Evolutionary conservation across 345 rosid genomes (phyloP).

Genomic region (Citrus hindsii): DNA sequence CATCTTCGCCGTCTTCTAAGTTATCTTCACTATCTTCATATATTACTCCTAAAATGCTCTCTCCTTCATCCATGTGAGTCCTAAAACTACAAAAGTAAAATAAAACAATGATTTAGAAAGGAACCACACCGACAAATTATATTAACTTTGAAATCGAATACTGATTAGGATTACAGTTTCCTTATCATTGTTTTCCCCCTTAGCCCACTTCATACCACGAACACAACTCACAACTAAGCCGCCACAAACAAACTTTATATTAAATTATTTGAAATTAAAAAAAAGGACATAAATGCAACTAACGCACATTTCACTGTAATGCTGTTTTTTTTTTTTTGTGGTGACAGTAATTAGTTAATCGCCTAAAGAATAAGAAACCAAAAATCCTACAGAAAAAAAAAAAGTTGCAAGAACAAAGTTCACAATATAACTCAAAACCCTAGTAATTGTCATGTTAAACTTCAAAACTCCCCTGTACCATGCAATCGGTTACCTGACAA

Average conservation of each 20-base stretch:
- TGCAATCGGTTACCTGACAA: neutral
- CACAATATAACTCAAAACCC: neutral
- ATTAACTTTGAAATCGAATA: neutral
- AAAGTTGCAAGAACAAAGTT: neutral
- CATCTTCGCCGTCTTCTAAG: conserved; percentile 47
- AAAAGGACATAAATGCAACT: neutral
- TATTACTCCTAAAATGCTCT: conserved; percentile 47
- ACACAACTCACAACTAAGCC: neutral
- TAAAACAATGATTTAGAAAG: neutral
- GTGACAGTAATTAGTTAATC: no score
- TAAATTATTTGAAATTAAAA: neutral
- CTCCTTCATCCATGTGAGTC: conserved; percentile 57
- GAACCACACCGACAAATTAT: neutral
- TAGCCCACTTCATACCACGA: neutral
- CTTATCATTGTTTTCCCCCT: neutral
- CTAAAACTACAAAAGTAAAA: neutral
- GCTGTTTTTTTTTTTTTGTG: neutral
- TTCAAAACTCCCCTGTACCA: no score
- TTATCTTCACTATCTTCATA: conserved; percentile 34
- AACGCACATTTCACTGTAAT: neutral
- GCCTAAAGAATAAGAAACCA: neutral
- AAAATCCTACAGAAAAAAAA: neutral
- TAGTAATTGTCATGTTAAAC: neutral
- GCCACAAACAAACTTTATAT: neutral
- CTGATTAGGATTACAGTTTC: neutral